These are phyloP conservation scores for Haberlea rhodopensis DNA, from an alignment of 257 asterid species.

Conservation along the genomic window DNA sequence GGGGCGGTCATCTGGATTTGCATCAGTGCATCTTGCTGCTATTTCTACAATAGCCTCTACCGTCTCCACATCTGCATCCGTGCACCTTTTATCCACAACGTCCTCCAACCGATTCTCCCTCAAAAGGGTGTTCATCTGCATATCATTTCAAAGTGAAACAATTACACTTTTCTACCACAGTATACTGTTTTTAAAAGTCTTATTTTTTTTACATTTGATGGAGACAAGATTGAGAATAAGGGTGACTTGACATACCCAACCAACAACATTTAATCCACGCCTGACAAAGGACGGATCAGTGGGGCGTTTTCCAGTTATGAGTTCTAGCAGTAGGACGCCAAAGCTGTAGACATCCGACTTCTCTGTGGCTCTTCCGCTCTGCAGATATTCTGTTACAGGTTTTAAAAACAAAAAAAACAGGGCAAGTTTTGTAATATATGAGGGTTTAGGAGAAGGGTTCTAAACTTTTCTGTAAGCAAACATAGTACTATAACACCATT, in stretches of 20 bases:
- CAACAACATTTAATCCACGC: conserved; percentile 85
- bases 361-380: conserved; percentile 93
- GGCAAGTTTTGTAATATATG: not conserved
- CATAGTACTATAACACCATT: not conserved
- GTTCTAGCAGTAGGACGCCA: conserved; percentile 87
- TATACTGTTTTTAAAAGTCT: not conserved
- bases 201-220: not conserved
- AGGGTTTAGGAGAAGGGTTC: not conserved
- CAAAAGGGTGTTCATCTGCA: conserved; percentile 72
- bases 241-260: conserved; percentile 59
- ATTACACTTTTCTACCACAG: too few species aligned
- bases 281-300: conserved; percentile 80
- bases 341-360: conserved; percentile 91
- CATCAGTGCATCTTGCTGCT: conserved; percentile 84
- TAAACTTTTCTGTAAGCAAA: not conserved
- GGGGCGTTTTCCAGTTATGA: conserved; percentile 90
- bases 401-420: conserved; percentile 10
- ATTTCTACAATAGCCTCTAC: conserved; percentile 84
- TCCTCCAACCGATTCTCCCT: conserved; percentile 67
- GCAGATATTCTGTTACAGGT: conserved; percentile 68
- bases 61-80: conserved; percentile 65
- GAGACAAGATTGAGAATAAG: not conserved
- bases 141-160: not conserved
- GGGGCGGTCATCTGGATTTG: conserved; percentile 81
- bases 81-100: conserved; percentile 66